Base-by-base conservation (phyloP, 2,329 filamentous ascomycete genomes). In the Aspergillus pseudotamarii region DNA sequence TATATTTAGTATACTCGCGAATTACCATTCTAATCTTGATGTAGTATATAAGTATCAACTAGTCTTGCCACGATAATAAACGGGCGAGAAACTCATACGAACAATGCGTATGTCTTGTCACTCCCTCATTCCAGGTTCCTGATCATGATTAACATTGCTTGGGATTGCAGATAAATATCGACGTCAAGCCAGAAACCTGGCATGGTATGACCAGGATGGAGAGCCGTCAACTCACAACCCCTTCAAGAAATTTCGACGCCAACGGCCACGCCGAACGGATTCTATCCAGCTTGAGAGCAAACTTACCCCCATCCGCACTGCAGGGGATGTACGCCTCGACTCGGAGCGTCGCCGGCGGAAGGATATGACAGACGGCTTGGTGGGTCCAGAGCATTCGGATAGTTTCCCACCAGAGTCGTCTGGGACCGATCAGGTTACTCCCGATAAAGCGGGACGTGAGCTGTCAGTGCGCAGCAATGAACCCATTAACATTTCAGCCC, bases 131-230 rank as follows among this genome's bases (percentile, higher is more conserved):
- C n/a, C n/a, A 11, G 11, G 16, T 28, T 14, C n/a, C 8, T 38
- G 51, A n/a, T 11, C 32, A 3, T 38, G 16, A 30, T 58, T 64
- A 60, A 64, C 54, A n/a, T 30, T 19, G 26, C 53, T 38, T 51
- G 53, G 30, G 32, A 28, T 28, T 54, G 11, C 59, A 81, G 79
- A 81, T 66, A 79, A 73, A 66, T 78, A 78, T 61, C 75, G 76
- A 53, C 72, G 75, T 43, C 68, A 74, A 64, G 79, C 79, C 60
- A 75, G 73, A 38, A 71, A 72, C 21, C 69, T 77, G 58, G 79
- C 79, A 48, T 81, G 79, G 79, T 80, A 80, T 63, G 77, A 78
- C 61, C 68, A 75, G 16, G 76, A 79, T 38, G 78, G 72, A 60
- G 74, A 78, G 59, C 68, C 71, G 6, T 68, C 76, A 9, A 75